Evolutionary conservation across 2,329 filamentous ascomycete species (phyloP), one percentile per base, ranked within the genome.

Genomic region (Trichoderma atrobrunneum): DNA sequence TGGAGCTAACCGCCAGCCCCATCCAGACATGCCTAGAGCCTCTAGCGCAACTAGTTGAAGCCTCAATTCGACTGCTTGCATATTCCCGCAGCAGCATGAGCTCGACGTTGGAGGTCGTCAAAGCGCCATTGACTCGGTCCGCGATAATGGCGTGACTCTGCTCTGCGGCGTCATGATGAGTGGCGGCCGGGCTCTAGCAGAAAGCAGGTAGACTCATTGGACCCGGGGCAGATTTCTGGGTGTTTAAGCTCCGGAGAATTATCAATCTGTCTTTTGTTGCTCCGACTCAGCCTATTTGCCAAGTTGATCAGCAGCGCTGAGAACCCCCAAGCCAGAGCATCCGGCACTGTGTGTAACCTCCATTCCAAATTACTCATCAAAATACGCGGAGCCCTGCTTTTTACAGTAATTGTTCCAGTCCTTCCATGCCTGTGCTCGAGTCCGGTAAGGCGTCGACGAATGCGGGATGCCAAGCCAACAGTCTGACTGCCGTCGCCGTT

Each of bases 81-180:
- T 14, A 30, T 57, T 36, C 61, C 39, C 61, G 24, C 61, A 64
- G 60, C 60, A 26, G 60, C 60, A 26, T 28, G 34, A n/a, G 28
- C 57, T 60, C 28, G n/a, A 34, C 26, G 36, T 28, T 39, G 61
- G 16, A 21, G 8, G 3, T 36, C 11, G 12, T 10, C 2, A 16
- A 28, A 48, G 43, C n/a, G 30, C 57, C 57, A 30, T 36, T 8
- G 57, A 61, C 30, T 61, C 34, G 36, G 51, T 34, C 51, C 10
- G 48, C 54, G 64, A 57, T 10, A 30, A 67, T 67, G 64, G 64
- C 48, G 64, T 67, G 64, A 67, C 64, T 57, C 24, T 39, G 21
- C 18, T 67, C 5, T 21, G 11, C 48, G 48, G 21, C 21, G 48
- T 54, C 48, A 54, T 54, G 48, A 54, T 39, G 24, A 64, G 32